phyloP scores from a whole-genome alignment of 148 eudicot genomes.

The Nepenthes mirabilis region DNA sequence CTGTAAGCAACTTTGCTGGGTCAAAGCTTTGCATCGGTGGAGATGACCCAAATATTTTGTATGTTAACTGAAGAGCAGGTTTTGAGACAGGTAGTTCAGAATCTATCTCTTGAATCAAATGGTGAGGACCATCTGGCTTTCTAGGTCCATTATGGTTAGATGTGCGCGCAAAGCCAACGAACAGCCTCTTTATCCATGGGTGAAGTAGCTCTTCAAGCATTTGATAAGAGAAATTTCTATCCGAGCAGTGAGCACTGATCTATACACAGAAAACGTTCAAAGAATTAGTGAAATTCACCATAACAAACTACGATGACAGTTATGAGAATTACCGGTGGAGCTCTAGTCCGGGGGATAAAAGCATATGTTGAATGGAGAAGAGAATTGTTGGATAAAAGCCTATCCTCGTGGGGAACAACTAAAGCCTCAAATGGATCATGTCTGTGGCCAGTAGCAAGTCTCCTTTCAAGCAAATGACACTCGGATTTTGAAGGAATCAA shows the following conservation, averaged over 20 bases:
- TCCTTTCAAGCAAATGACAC: slow-evolving; percentile 26
- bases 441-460: slow-evolving; percentile 54
- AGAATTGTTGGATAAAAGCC: slow-evolving; percentile 52
- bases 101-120: slow-evolving; percentile 83
- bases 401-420: slow-evolving; percentile 67
- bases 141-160: slow-evolving; percentile 83
- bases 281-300: slow-evolving; percentile 1
- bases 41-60: slow-evolving; percentile 79
- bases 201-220: slow-evolving; percentile 65
- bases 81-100: slow-evolving; percentile 60
- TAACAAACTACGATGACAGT: background rate
- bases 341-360: slow-evolving; percentile 76
- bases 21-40: slow-evolving; percentile 97
- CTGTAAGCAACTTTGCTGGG: slow-evolving; percentile 93
- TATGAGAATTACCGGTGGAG: slow-evolving; percentile 72
- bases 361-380: slow-evolving; percentile 75
- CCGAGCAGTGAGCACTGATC: slow-evolving; percentile 71
- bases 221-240: slow-evolving; percentile 80
- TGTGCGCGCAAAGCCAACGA: slow-evolving; percentile 91
- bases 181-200: slow-evolving; percentile 88
- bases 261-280: slow-evolving; percentile 16
- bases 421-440: slow-evolving; percentile 76
- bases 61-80: slow-evolving; percentile 80
- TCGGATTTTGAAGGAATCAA: slow-evolving; percentile 61
- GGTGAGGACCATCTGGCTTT: slow-evolving; percentile 63